Evolutionary conservation across 345 rosid genomes (phyloP).

Genomic region (Conringia planisiliqua): DNA sequence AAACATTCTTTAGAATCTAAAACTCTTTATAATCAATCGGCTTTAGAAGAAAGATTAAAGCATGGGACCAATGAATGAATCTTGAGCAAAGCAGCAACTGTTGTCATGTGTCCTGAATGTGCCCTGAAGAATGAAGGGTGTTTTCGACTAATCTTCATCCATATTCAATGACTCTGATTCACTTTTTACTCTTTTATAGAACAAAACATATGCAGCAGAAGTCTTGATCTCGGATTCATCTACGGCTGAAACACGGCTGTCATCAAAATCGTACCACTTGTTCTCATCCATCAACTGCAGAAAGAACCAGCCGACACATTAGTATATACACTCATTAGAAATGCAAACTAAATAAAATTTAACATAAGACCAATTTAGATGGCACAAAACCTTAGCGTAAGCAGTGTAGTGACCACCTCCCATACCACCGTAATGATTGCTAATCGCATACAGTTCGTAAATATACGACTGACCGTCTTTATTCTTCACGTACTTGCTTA

Average conservation of each 20-base stretch:
- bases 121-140: not conserved
- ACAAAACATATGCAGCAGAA: constrained; percentile 79
- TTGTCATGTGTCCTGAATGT: not conserved
- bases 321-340: not conserved
- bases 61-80: constrained; percentile 9
- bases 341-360: not conserved
- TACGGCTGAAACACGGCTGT: constrained; percentile 62
- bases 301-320: not conserved
- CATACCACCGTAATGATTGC: constrained; percentile 92
- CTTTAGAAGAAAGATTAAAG: not conserved
- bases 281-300: constrained; percentile 82
- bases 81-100: constrained; percentile 18
- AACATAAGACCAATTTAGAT: not conserved
- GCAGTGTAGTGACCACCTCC: constrained; percentile 98
- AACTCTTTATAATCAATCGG: not conserved
- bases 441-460: constrained; percentile 82
- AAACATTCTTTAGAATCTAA: constrained; percentile 3
- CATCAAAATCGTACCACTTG: constrained; percentile 92
- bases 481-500: constrained; percentile 68
- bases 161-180: constrained; percentile 20
- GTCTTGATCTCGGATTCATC: constrained; percentile 72
- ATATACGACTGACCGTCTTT: constrained; percentile 53
- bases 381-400: constrained; percentile 69
- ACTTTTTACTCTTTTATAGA: constrained; percentile 63
- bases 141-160: constrained; percentile 6